Percentiles rank a stretch among this genome's conserved stretches.
phyloP scores from a whole-genome alignment of 2,329 filamentous ascomycete species.

The Diaporthe batatas region DNA sequence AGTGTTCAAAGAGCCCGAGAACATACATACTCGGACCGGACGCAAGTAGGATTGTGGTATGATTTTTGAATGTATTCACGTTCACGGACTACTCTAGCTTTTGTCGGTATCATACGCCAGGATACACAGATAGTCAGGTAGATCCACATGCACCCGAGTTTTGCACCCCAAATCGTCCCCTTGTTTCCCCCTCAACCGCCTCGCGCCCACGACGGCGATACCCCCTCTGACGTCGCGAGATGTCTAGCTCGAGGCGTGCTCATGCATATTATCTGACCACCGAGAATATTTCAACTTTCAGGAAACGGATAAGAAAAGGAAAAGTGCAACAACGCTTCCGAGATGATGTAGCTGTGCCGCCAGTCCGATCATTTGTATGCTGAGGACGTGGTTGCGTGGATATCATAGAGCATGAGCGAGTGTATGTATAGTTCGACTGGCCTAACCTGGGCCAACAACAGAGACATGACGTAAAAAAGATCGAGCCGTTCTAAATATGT shows the following conservation, averaged over 20 bases:
- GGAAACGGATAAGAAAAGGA: slow-evolving; percentile 2
- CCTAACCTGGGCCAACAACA: slow-evolving; percentile 38
- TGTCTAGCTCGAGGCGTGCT: not conserved
- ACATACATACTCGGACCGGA: not conserved
- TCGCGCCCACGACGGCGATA: not conserved
- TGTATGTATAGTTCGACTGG: slow-evolving; percentile 32
- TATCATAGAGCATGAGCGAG: slow-evolving; percentile 42
- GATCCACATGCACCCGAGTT: slow-evolving; percentile 5
- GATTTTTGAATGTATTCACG: slow-evolving; percentile 10
- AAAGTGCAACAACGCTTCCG: slow-evolving; percentile 33
- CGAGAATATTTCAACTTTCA: not conserved
- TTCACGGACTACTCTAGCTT: slow-evolving; percentile 26
- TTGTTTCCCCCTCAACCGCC: not conserved
- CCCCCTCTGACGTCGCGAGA: not conserved
- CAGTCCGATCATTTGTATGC: slow-evolving; percentile 20
- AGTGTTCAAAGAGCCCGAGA: not conserved
- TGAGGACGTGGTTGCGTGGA: slow-evolving; percentile 33
- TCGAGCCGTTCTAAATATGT: slow-evolving; percentile 35
- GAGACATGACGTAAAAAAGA: slow-evolving; percentile 27
- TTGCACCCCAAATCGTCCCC: not conserved
- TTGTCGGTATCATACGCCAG: slow-evolving; percentile 18
- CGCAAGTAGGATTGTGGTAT: not conserved
- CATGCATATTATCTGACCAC: slow-evolving; percentile 18
- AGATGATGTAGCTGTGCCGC: slow-evolving; percentile 34
- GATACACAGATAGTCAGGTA: slow-evolving; percentile 28